Base-by-base conservation (phyloP, 257 asterid genomes). In the Haberlea rhodopensis region DNA sequence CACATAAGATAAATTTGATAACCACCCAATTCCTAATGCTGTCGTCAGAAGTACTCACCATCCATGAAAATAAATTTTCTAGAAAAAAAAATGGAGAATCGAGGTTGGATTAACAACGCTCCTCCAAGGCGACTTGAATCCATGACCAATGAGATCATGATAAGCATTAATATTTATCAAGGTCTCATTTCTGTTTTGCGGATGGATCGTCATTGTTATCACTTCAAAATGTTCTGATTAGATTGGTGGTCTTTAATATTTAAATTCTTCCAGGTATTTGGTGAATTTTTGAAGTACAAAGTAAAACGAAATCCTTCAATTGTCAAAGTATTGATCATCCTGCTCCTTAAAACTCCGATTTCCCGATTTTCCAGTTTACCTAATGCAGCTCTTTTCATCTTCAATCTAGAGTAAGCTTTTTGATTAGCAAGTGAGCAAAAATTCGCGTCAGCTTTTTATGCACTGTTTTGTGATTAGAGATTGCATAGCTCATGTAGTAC, bases 201-300 rank as follows among this genome's bases (percentile, higher is more conserved):
- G 78, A 72, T 71, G 69, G 68, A 22, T n/a, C 43, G 32, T 53
- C 53, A 16, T 57, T 48, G 43, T 52, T 65, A 18, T 28, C 53
- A 7, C 51, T 37, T 6, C 19, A 7, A 8, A 20, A 57, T 24
- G 3, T 21, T 54, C 63, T 2, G 46, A 37, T 5, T 11, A 11
- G n/a, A 37, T 37, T 1, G 46, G 46, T 11, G n/a, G 46, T n/a
- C n/a, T 37, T 37, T 9, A 21, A 24, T 57, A 48, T 37, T 24
- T 37, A 46, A 37, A 56, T 11, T 66, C 15, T 5, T 52, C 60
- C 24, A 31, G 57, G 29, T 63, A 59, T 54, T 6, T 18, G 49
- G 61, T 20, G 8, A 15, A 60, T 15, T 0, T 24, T 18, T 40
- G 2, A 25, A 63, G 27, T 54, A 16, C 65, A 28, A 53, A 46